phyloP scores from a whole-genome alignment of 75 land plant species.

The Picea sitchensis region DNA sequence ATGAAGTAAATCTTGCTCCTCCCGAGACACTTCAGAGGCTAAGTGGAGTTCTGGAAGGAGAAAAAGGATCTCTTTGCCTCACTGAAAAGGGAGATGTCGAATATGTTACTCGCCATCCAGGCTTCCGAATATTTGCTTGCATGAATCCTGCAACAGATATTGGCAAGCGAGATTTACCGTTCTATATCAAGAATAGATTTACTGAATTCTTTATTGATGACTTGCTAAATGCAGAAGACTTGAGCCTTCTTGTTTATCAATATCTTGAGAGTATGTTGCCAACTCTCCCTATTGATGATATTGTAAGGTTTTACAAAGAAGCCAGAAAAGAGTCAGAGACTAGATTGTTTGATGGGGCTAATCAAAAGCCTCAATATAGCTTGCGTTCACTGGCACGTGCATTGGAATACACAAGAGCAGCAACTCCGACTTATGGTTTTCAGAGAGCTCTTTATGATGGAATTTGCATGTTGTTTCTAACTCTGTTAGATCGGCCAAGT shows the following conservation, averaged over 20 bases:
- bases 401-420: constrained; percentile 66
- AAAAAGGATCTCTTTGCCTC: constrained; percentile 73
- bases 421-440: constrained; percentile 58
- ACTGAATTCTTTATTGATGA: constrained; percentile 96
- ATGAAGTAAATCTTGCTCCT: constrained; percentile 97
- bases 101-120: constrained; percentile 63
- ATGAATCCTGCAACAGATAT: constrained; percentile 99
- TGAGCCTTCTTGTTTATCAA: constrained; percentile 53
- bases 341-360: constrained; percentile 89
- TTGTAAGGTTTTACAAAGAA: constrained; percentile 73
- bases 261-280: constrained; percentile 43
- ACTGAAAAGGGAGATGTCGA: constrained; percentile 91
- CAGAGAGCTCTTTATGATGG: constrained; percentile 89
- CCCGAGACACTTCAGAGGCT: constrained; percentile 89
- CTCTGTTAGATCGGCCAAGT: constrained; percentile 74
- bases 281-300: constrained; percentile 31
- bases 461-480: constrained; percentile 88
- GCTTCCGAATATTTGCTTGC: constrained; percentile 92
- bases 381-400: constrained; percentile 94
- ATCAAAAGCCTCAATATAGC: constrained; percentile 96
- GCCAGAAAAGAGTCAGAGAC: constrained; percentile 77
- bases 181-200: constrained; percentile 68
- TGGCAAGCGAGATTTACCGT: constrained; percentile 88
- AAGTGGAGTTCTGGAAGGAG: constrained; percentile 84
- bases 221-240: constrained; percentile 68